Evolutionary conservation across 306 rosid species (phyloP), one percentile per base, ranked within the genome.

Genomic region (Glycyrrhiza uralensis): DNA sequence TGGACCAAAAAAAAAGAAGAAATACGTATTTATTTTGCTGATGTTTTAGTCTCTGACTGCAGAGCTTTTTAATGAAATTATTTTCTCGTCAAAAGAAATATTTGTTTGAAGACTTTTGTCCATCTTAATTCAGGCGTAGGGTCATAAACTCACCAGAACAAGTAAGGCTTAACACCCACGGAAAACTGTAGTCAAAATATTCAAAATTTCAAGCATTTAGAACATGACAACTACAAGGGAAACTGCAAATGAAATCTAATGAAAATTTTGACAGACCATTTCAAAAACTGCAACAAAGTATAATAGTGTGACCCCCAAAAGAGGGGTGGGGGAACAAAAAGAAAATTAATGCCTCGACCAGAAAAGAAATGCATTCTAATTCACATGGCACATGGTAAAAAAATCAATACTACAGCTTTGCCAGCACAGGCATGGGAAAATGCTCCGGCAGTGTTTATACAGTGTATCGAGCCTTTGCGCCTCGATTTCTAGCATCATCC

Each of bases 401-500:
- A 17, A 36, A 28, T 60, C 77, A 46, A 73, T 36, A 47, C 35
- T 54, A 28, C 58, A 69, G 69, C 35, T 33, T 52, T 58, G 80
- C 67, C 39, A 24, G 62, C 68, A 79, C 78, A 62, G 13, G 20
- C 10, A 4, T 42, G 14, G 29, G 66, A 75, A 72, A 61, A 67
- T 32, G 44, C 59, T 30, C 71, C 65, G 61, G 70, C 29, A 42
- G 24, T 41, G 61, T 45, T 86, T 78, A 88, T 18, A 87, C 92
- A 24, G 12, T 68, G 84, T 95, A 95, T 74, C 99, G 96, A 72
- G 71, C 36, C 81, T 88, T 91, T 0, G 83, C 77, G 1, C 92
- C 83, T 67, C 92, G 84, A 66, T 80, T 91, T 82, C 35, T 91
- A 13, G 95, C 68, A 71, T 95, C 99, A 41, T 91, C 96, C 99